These are phyloP conservation scores for Kodamaea leandrae DNA, from an alignment of 805 yeast genomes.

Conservation along the genomic window DNA sequence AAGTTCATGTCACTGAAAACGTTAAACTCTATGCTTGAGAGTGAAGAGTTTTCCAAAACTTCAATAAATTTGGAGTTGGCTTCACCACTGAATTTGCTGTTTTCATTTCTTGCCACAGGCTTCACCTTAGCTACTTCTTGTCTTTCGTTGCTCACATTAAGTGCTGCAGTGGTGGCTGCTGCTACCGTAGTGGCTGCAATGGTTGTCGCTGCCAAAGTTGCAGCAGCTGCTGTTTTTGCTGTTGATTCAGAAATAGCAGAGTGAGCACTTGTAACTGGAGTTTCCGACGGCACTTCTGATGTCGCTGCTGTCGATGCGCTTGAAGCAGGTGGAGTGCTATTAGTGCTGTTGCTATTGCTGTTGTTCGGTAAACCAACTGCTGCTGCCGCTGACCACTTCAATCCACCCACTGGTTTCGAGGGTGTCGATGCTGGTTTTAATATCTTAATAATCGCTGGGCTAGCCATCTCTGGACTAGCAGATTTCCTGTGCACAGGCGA, in stretches of 20 bases:
- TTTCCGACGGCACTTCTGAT: slow-evolving; percentile 11
- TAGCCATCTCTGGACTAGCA: slow-evolving; percentile 27
- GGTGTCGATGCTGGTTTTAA: slow-evolving; percentile 58
- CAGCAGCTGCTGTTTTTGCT: slow-evolving; percentile 6
- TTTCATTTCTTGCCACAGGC: slow-evolving; percentile 1
- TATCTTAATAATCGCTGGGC: slow-evolving; percentile 41
- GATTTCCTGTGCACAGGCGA: slow-evolving; percentile 11
- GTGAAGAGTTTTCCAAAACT: slow-evolving; percentile 29
- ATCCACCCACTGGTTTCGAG: slow-evolving; percentile 49
- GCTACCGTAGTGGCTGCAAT: slow-evolving; percentile 2
- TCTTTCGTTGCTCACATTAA: neutral
- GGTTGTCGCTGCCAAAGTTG: neutral
- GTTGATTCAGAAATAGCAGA: neutral
- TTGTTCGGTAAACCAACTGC: slow-evolving; percentile 33
- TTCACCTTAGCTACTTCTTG: neutral
- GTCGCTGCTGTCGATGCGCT: slow-evolving; percentile 5
- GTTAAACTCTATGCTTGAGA: slow-evolving; percentile 30
- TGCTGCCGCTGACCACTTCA: slow-evolving; percentile 59
- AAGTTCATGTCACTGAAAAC: slow-evolving; percentile 36
- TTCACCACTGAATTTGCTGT: slow-evolving; percentile 1
- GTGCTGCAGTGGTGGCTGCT: slow-evolving; percentile 1
- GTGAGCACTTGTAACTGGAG: slow-evolving; percentile 2
- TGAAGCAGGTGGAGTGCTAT: slow-evolving; percentile 1
- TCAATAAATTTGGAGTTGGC: slow-evolving; percentile 18
- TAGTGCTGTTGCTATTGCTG: slow-evolving; percentile 3